Base-by-base conservation (phyloP, 768 basidiomycete species). In the Trametes sanguinea region DNA sequence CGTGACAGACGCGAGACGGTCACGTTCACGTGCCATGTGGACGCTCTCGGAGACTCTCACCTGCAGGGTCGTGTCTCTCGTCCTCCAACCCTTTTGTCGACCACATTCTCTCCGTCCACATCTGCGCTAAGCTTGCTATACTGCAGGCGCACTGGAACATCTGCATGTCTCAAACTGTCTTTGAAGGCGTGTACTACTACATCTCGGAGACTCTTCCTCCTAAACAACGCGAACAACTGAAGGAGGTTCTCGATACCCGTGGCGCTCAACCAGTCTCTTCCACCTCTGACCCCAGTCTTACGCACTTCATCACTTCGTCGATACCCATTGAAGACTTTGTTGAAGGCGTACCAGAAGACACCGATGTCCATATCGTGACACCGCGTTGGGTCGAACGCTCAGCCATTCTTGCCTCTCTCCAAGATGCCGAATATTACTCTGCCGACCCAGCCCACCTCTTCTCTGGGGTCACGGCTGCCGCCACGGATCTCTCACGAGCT, bases 361-460 rank as follows among this genome's bases (percentile, higher is more conserved):
- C 65, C 52, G 53, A 48, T 30, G 72, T 74, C 13, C 68, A 62
- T 7, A 69, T 77, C n/a, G 78, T 81, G 33, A 79, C 81, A 4
- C 85, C 86, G 35, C 73, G 76, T 37, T 94, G 92, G 91, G 85
- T 92, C 0, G 86, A 90, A 52, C 80, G 87, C 33, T 85, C 84
- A 4, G 68, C 86, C 22, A 71, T 87, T 8, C 74, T 89, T 3
- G 85, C 82, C 2, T 81, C 82, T 64, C 59, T 78, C 4, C 88
- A 90, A 67, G 76, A 80, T 83, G 71, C 85, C 6, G 73, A 81
- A 29, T 84, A 78, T 69, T 95, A 87, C 76, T 95, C 93, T 2
- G 79, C 91, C 2, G 86, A 94, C 71, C 90, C 90, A 0, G 72
- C 80, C 0, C 84, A 85, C 79, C 80, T 94, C 51, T 95, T 96